phyloP scores from a whole-genome alignment of 2,329 filamentous ascomycete genomes.

The Chaetomium strumarium region DNA sequence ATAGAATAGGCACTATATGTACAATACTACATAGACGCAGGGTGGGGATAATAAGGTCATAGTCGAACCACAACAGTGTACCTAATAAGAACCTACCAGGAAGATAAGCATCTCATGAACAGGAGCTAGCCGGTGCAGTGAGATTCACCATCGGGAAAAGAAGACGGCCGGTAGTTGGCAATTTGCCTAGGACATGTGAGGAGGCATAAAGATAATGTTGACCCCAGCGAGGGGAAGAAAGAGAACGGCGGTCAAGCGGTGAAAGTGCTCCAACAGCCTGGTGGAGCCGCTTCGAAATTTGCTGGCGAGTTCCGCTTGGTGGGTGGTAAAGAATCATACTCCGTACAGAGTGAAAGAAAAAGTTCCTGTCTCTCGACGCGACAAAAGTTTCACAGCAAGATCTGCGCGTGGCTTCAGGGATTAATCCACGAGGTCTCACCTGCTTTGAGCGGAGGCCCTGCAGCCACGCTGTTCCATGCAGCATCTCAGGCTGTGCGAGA shows the following conservation, averaged over 20 bases:
- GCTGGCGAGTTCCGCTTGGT: background rate
- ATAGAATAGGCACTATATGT: too few species aligned
- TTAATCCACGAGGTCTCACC: constrained; percentile 26
- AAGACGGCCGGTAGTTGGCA: too few species aligned
- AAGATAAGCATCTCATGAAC: too few species aligned
- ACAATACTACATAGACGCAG: too few species aligned
- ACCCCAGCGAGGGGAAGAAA: background rate
- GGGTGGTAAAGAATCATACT: background rate
- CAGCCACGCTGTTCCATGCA: constrained; percentile 18
- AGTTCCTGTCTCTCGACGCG: background rate
- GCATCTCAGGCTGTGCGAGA: constrained; percentile 7
- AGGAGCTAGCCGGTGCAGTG: too few species aligned
- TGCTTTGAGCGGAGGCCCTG: constrained; percentile 28
- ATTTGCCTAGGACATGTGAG: background rate
- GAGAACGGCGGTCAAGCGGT: background rate
- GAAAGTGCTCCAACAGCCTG: background rate
- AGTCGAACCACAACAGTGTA: too few species aligned
- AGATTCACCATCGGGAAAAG: too few species aligned
- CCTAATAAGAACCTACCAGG: too few species aligned
- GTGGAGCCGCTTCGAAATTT: background rate
- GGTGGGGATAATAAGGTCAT: too few species aligned
- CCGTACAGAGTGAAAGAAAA: background rate
- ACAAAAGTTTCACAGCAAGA: constrained; percentile 23
- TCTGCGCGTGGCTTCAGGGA: constrained; percentile 38
- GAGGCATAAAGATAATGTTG: background rate